phyloP scores from a whole-genome alignment of 2,329 filamentous ascomycete species.

The Coniochaeta hoffmannii region DNA sequence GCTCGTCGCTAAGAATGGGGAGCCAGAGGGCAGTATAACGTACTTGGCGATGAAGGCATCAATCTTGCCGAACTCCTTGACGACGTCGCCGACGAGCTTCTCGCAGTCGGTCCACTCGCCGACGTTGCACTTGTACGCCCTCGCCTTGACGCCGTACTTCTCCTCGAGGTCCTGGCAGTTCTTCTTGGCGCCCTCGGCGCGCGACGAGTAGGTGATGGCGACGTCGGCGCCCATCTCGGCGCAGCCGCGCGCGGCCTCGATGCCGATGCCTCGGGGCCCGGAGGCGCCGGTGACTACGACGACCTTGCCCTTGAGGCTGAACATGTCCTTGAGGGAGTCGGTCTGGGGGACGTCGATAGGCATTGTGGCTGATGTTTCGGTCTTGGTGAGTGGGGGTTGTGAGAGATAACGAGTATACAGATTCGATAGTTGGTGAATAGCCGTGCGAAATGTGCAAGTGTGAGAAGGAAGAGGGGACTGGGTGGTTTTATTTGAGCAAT shows the following conservation, averaged over 20 bases:
- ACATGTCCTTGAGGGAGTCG: conserved; percentile 54
- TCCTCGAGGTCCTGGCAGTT: conserved; percentile 57
- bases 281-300: conserved; percentile 64
- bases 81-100: conserved; percentile 52
- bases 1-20: too few species aligned
- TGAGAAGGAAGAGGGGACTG: background rate
- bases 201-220: conserved; percentile 65
- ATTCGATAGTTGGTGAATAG: background rate
- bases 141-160: conserved; percentile 61
- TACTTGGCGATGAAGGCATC: conserved; percentile 72
- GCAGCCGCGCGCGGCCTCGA: conserved; percentile 60
- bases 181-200: conserved; percentile 59
- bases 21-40: conserved; percentile 26
- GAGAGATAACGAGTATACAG: too few species aligned
- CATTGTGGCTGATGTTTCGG: conserved; percentile 30
- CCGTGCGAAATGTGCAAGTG: background rate
- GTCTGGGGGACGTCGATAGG: conserved; percentile 50
- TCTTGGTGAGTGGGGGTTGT: background rate
- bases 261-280: conserved; percentile 62
- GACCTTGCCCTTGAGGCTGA: conserved; percentile 67
- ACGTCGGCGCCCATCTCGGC: conserved; percentile 66
- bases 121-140: conserved; percentile 54
- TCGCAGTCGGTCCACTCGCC: conserved; percentile 44
- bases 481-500: background rate
- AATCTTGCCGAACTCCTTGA: conserved; percentile 65